phyloP scores from a whole-genome alignment of 352 stramenopile genomes.

The Globisporangium viniferum region DNA sequence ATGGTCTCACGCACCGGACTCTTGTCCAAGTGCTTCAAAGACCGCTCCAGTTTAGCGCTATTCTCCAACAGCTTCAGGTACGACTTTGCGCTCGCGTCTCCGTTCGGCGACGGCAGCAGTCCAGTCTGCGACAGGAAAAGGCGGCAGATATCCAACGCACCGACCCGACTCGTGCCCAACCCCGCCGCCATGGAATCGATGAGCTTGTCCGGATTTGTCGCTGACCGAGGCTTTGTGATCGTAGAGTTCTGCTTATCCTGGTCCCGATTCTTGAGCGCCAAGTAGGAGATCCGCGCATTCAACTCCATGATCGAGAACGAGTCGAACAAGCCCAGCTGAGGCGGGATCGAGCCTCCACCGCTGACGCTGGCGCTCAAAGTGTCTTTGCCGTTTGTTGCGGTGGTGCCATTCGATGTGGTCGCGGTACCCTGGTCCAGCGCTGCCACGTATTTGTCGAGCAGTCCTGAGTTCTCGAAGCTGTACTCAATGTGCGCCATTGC shows the following conservation, averaged over 20 bases:
- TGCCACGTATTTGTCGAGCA: slow-evolving; percentile 79
- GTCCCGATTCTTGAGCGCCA: slow-evolving; percentile 44
- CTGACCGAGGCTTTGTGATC: slow-evolving; percentile 38
- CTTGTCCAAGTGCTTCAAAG: slow-evolving; percentile 81
- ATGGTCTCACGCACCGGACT: slow-evolving; percentile 87
- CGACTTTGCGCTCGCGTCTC: slow-evolving; percentile 48
- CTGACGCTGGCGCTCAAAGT: neutral
- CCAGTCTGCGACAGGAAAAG: slow-evolving; percentile 78
- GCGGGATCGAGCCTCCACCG: slow-evolving; percentile 37
- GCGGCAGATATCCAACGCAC: slow-evolving; percentile 73
- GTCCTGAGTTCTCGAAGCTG: slow-evolving; percentile 59
- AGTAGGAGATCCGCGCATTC: slow-evolving; percentile 71
- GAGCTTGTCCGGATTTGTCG: slow-evolving; percentile 28
- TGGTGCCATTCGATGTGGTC: neutral
- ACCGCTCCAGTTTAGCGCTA: slow-evolving; percentile 71
- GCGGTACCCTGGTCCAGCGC: slow-evolving; percentile 49
- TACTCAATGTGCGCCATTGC: slow-evolving; percentile 69
- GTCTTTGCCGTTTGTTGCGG: slow-evolving; percentile 17
- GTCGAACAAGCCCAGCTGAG: slow-evolving; percentile 79
- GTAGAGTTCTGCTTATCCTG: slow-evolving; percentile 31
- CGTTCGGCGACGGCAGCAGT: slow-evolving; percentile 58
- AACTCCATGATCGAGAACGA: slow-evolving; percentile 87
- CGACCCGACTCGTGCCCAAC: slow-evolving; percentile 46
- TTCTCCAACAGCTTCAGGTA: slow-evolving; percentile 72
- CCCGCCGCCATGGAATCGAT: slow-evolving; percentile 26